phyloP scores from a whole-genome alignment of 192 early-diverging fungal genomes.

The Entophlyctis luteolus region DNA sequence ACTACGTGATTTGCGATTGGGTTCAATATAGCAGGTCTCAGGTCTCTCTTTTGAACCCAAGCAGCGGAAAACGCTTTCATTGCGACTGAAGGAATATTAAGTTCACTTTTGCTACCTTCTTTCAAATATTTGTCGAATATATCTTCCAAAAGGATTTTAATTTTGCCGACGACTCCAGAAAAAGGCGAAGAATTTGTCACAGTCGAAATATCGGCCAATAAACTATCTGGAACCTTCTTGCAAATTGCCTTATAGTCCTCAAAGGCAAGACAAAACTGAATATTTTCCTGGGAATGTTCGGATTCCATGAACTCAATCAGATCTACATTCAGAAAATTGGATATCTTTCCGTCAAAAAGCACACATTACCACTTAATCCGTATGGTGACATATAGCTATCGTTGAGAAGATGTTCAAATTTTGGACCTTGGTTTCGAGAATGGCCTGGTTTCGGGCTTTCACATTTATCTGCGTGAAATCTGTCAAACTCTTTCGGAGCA shows the following conservation, averaged over 20 bases:
- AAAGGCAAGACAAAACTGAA: not conserved
- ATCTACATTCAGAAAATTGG: not conserved
- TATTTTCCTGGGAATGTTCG: slow-evolving; percentile 16
- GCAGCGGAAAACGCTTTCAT: slow-evolving; percentile 6
- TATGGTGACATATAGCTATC: not conserved
- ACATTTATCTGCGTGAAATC: no score
- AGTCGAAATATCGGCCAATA: not conserved
- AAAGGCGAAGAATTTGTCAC: not conserved
- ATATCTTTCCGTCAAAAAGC: not conserved
- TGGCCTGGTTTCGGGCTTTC: slow-evolving; percentile 12
- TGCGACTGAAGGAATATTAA: slow-evolving; percentile 25
- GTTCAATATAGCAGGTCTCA: slow-evolving; percentile 27
- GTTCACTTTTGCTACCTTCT: slow-evolving; percentile 8
- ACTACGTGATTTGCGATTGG: slow-evolving; percentile 16
- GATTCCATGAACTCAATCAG: not conserved
- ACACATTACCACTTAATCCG: not conserved
- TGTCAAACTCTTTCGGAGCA: no score
- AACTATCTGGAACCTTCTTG: not conserved
- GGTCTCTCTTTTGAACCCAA: slow-evolving; percentile 5
- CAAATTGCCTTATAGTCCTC: slow-evolving; percentile 11
- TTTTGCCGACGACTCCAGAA: not conserved
- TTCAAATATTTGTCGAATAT: not conserved
- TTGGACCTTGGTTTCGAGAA: slow-evolving; percentile 14
- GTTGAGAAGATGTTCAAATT: not conserved
- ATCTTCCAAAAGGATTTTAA: not conserved